Base-by-base conservation (phyloP, 2,329 filamentous ascomycete species). In the Pezicula radicicola region DNA sequence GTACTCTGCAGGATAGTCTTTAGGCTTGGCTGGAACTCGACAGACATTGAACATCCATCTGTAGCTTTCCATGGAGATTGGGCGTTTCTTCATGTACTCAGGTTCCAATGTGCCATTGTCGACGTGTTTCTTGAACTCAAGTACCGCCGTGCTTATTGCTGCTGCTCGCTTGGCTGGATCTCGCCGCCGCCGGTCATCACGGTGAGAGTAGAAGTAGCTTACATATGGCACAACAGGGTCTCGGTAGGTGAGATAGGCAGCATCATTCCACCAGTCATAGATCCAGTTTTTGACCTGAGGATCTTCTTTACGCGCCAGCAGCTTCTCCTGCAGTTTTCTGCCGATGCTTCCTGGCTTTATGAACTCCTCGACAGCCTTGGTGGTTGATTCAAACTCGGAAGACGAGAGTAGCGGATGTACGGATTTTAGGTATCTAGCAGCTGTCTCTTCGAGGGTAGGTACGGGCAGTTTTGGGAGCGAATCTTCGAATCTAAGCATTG, bases 151-250 rank as follows among this genome's bases (percentile, higher is more conserved):
- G 1, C 89, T 85, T 60, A 99, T 88, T 58, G 93, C 92, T 4
- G 94, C 94, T 3, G 94, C 94, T 58, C 94, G 89, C 80, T 95
- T 96, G 57, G 88, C 87, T 0, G 94, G 94, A 70, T 97, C 84
- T 57, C 91, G 85, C 60, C 93, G 84, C 67, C 86, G 82, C 62
- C 90, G 85, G 73, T 99, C 95, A 72, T 99, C 94, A 61, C 91
- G 85, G 76, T 97, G 93, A 50, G 92, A 97, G 78, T 99, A 99
- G 77, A 99, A 99, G 81, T 99, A 99, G 72, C 91, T 96, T 66
- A 99, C 94, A 69, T 97, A 99, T 55, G 94, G 94, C 16, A 97
- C 89, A 44, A 99, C 90, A 10, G 94, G 94, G 70, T 97, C 94
- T 60, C 93, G 88, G 77, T 97, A 97, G 59, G 75, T 81, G 59